Base-by-base conservation (phyloP, 2,329 filamentous ascomycete genomes). In the Penicillium sp. region DNA sequence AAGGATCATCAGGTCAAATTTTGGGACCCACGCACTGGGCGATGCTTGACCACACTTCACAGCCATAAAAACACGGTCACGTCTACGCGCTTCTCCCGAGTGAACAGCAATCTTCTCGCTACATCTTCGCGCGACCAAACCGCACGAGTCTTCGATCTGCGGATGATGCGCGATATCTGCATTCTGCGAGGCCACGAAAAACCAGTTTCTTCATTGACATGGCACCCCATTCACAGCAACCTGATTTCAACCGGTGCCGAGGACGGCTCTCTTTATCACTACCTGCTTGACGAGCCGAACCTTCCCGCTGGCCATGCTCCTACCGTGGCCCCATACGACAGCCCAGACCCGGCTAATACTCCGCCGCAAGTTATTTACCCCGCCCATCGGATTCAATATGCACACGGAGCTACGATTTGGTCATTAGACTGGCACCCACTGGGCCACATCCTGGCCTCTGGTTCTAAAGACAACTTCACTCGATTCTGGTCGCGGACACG, bases 1-100 rank as follows among this genome's bases (percentile, higher is more conserved):
- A 99, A 99, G 76, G 94, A 99, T 68, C 93, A 99, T 73, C 81
- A 96, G 58, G 91, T 99, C 67, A 97, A 97, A 73, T 85, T 99
- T 41, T 99, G 94, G 94, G 94, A 99, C 72, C 94, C 94, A n/a
- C 85, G 94, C 52, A 93, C 88, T 5, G 88, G 89, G 34, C 87
- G 92, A 41, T 96, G 92, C 70, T 80, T 99, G 50, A 97, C 93
- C 0, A 97, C 93, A 0, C 84, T 99, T 3, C 92, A 96, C 73
- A 93, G 92, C 41, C 94, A 97, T 75, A 99, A 99, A 73, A 97
- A 96, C 70, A 96, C 92, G 36, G 92, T 99, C 66, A 94, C 92
- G 42, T 94, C 94, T 69, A 95, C 92, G 0, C 77, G 88, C 43
- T 99, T 99, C 69, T 94, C 97, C 70, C 88, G 88, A 48, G 87